phyloP scores from a whole-genome alignment of 768 basidiomycete species.

The Asterophora parasitica region DNA sequence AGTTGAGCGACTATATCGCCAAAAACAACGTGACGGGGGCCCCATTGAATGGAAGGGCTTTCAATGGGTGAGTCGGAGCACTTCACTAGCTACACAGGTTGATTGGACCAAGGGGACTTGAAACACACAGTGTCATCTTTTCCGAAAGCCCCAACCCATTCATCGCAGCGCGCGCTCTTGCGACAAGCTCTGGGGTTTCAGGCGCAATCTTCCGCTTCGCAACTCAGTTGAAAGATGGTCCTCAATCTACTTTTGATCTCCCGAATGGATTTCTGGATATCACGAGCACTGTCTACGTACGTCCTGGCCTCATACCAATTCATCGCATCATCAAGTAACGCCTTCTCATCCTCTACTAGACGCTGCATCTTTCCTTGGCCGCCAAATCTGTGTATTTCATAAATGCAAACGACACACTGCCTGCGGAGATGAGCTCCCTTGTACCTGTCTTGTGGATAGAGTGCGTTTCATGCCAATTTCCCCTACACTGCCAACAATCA shows the following conservation, averaged over 20 bases:
- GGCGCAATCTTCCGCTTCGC: constrained; percentile 57
- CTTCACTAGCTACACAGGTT: background rate
- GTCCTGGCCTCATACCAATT: constrained; percentile 15
- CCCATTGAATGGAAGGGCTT: constrained; percentile 41
- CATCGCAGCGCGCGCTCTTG: constrained; percentile 44
- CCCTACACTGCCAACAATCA: background rate
- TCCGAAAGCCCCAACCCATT: constrained; percentile 35
- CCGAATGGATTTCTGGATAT: constrained; percentile 48
- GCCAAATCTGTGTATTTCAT: constrained; percentile 62
- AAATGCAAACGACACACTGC: constrained; percentile 29
- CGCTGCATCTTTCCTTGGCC: constrained; percentile 50
- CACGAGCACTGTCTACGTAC: constrained; percentile 48
- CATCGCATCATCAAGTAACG: too few species aligned
- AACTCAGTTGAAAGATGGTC: constrained; percentile 33
- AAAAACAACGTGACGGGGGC: constrained; percentile 50
- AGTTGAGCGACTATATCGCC: constrained; percentile 22
- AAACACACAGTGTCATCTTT: constrained; percentile 38
- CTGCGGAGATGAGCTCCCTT: constrained; percentile 35
- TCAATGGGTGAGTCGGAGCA: constrained; percentile 49
- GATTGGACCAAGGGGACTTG: background rate
- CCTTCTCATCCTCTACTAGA: constrained; percentile 24
- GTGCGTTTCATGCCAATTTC: constrained; percentile 32
- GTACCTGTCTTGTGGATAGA: constrained; percentile 52
- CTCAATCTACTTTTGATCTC: constrained; percentile 41
- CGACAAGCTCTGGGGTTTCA: constrained; percentile 50